Evolutionary conservation across 1,284 basidiomycete species (phyloP).

Genomic region (Boletus sp.): DNA sequence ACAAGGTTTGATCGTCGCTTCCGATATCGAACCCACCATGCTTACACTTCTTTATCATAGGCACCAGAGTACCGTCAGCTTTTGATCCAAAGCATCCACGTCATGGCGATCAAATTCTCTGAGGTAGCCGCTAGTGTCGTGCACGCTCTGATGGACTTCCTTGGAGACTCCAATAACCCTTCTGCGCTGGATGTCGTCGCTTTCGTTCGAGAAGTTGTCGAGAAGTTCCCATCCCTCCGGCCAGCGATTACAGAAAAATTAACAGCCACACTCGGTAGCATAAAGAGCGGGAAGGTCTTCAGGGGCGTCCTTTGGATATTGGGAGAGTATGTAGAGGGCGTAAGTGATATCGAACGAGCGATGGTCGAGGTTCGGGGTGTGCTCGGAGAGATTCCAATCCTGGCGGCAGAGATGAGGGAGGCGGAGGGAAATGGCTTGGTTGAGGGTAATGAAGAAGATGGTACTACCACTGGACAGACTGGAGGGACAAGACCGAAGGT

Average conservation of each 20-base stretch:
- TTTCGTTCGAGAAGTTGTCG: conserved; percentile 96
- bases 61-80: conserved; percentile 94
- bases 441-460: conserved; percentile 41
- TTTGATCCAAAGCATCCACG: conserved; percentile 95
- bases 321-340: conserved; percentile 84
- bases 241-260: conserved; percentile 84
- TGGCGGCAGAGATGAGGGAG: conserved; percentile 85
- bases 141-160: conserved; percentile 97
- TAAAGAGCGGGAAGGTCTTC: conserved; percentile 98
- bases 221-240: conserved; percentile 93
- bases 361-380: conserved; percentile 85
- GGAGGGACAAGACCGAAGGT: conserved; percentile 56
- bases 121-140: conserved; percentile 97
- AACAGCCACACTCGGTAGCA: conserved; percentile 78
- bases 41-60: conserved; percentile 36
- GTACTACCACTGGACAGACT: conserved; percentile 36
- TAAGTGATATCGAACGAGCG: conserved; percentile 64
- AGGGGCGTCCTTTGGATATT: conserved; percentile 97
- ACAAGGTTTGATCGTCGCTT: conserved; percentile 52
- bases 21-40: not conserved
- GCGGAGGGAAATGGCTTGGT: conserved; percentile 48
- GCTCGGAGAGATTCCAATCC: conserved; percentile 93
- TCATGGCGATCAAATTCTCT: conserved; percentile 96
- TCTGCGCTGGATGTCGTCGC: conserved; percentile 94
- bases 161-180: conserved; percentile 94